Percentiles rank a stretch among this genome's conserved stretches.
phyloP scores from a whole-genome alignment of 768 basidiomycete species.

The Rhodocollybia butyracea region DNA sequence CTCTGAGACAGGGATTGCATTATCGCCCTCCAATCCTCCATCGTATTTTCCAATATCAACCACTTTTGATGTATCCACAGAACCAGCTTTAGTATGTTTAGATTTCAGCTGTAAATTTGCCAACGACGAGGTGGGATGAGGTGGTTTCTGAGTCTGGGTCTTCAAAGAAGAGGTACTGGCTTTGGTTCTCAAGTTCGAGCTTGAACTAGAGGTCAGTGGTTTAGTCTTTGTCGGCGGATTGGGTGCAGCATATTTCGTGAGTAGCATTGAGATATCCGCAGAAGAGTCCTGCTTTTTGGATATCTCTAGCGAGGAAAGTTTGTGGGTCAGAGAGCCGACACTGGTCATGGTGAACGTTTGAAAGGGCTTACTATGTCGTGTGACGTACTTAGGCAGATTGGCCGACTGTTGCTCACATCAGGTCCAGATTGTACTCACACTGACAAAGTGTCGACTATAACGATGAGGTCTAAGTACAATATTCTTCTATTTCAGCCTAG shows the following conservation, averaged over 20 bases:
- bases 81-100: neutral
- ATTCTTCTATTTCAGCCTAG: no score
- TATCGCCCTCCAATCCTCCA: slow-evolving; percentile 87
- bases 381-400: no score
- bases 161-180: neutral
- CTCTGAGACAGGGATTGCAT: slow-evolving; percentile 71
- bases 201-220: neutral
- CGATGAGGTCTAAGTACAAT: no score
- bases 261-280: slow-evolving; percentile 2
- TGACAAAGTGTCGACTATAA: no score
- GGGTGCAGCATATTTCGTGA: slow-evolving; percentile 5
- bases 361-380: no score
- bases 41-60: slow-evolving; percentile 84
- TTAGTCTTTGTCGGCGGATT: neutral
- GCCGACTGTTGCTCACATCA: no score
- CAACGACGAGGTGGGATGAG: neutral
- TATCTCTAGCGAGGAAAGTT: slow-evolving; percentile 4
- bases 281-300: neutral
- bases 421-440: no score
- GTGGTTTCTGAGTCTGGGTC: neutral
- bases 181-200: neutral
- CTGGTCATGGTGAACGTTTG: neutral
- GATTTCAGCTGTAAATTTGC: neutral
- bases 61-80: neutral
- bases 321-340: neutral